Evolutionary conservation across 225 moss, liverwort and hornwort genomes (phyloP), one percentile per base, ranked within the genome.

Genomic region (Climacium dendroides): DNA sequence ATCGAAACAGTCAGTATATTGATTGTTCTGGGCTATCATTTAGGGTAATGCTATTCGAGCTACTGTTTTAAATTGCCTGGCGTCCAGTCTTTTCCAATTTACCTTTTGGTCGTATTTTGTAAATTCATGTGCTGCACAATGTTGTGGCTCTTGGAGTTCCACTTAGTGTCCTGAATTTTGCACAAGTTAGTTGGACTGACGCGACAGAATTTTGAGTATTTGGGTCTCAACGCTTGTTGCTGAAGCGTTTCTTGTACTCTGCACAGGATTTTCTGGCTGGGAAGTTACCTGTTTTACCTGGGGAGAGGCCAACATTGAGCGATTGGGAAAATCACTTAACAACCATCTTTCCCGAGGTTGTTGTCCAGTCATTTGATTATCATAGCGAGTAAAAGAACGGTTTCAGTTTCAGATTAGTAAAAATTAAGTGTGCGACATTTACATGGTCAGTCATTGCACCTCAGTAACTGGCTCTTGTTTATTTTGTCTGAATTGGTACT

Each of bases 291-390:
- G 89, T 85, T 61, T 83, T 95, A 59, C 94, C 95, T 80, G 95
- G 96, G 84, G 94, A 91, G 54, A 90, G 32, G 19, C 97, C 96
- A 83, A 92, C 95, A 57, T 88, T 95, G 71, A 96, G 87, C 81
- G 97, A 95, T 83, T 96, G 97, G 96, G 96, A 97, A 89, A 96
- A 96, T 91, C 96, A 97, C 83, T 72, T 95, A 71, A 96, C 96
- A 28, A 95, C 96, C 13, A 95, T 95, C 70, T 97, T 95, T 91
- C 92, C 97, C 28, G 95, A 97, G 94, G 96, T 97, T 55, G 64
- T 92, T 58, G 52, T 59, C 30, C 47, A 47, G 47, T 69, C 37
- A 28, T 52, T 77, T 65, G 52, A 65, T 64, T 54, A 32, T 75
- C 32, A 17, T 50, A 75, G 72, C 65, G 47, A 71, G 82, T 61